These are phyloP conservation scores for Marchantia polymorpha DNA, from an alignment of 225 moss, liverwort and hornwort genomes.

Conservation along the genomic window DNA sequence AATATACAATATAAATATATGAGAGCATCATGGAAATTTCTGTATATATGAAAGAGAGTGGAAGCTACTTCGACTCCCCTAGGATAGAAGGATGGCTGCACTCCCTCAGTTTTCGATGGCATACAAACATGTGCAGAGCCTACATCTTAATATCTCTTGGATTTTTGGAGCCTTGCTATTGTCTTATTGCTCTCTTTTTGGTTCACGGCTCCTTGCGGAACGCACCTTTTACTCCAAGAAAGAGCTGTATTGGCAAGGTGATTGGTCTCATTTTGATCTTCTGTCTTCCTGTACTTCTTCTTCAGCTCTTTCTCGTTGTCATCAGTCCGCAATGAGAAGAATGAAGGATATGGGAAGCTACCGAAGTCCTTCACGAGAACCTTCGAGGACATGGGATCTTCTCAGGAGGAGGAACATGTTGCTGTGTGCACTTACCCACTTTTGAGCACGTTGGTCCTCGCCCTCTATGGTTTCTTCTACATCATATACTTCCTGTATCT, in stretches of 20 bases:
- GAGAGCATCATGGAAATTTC: too few species aligned
- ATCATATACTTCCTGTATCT: constrained; percentile 70
- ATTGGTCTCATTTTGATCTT: constrained; percentile 66
- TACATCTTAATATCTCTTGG: constrained; percentile 84
- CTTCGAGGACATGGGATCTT: constrained; percentile 55
- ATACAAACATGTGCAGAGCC: constrained; percentile 82
- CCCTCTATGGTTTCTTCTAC: constrained; percentile 72
- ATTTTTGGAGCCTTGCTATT: constrained; percentile 87
- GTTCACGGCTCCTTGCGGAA: constrained; percentile 81
- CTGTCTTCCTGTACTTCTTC: constrained; percentile 83
- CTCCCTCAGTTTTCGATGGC: constrained; percentile 59
- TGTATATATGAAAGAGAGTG: too few species aligned
- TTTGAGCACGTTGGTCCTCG: constrained; percentile 79
- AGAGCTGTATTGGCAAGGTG: constrained; percentile 89
- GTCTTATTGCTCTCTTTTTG: constrained; percentile 87
- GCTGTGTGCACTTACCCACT: constrained; percentile 91
- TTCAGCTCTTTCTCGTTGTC: constrained; percentile 81
- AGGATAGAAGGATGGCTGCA: constrained; percentile 81
- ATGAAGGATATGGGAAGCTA: constrained; percentile 76
- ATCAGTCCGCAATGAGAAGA: constrained; percentile 61
- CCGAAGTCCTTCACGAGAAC: constrained; percentile 83
- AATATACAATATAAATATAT: too few species aligned
- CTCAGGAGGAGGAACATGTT: constrained; percentile 39
- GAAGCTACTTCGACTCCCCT: constrained; percentile 84
- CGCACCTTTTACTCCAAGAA: constrained; percentile 83